A percentile compares a stretch with the other conserved stretches of the same genome.
Evolutionary conservation across 2,329 filamentous ascomycete species (phyloP).

Genomic region (Thelonectria olida): DNA sequence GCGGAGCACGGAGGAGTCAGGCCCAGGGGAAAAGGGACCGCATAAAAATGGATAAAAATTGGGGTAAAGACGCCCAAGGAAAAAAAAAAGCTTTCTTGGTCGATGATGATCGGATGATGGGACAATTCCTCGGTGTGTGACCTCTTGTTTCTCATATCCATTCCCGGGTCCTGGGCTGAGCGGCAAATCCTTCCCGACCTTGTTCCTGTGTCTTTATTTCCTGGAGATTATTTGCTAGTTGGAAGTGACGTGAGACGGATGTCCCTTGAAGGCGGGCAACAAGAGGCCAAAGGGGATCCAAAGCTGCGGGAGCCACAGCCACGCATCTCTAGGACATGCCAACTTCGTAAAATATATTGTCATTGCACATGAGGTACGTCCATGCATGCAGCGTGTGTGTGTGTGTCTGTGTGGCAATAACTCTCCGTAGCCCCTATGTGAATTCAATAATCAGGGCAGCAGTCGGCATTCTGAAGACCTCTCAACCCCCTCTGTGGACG

Average conservation of each 20-base stretch:
- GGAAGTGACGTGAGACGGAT: slow-evolving; percentile 32
- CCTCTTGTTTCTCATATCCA: not conserved
- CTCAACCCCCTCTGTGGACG: too few relatives aligned
- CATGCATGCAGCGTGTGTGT: too few relatives aligned
- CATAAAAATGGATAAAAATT: slow-evolving; percentile 25
- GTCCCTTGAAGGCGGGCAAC: not conserved
- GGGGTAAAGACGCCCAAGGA: slow-evolving; percentile 18
- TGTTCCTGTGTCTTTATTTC: not conserved
- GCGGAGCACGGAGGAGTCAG: not conserved
- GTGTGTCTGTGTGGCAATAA: too few relatives aligned
- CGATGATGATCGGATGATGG: slow-evolving; percentile 28
- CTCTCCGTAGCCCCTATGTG: too few relatives aligned
- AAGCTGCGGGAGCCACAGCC: not conserved
- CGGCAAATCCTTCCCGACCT: not conserved
- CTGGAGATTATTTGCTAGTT: not conserved
- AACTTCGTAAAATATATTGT: slow-evolving; percentile 2
- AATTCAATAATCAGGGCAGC: too few relatives aligned
- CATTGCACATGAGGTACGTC: not conserved
- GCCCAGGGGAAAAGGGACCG: slow-evolving; percentile 24
- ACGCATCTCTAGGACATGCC: not conserved
- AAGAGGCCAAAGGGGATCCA: not conserved
- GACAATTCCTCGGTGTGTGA: not conserved
- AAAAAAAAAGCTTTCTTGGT: slow-evolving; percentile 23
- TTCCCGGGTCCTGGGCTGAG: not conserved
- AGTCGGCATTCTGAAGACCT: too few relatives aligned